phyloP scores from a whole-genome alignment of 257 asterid species.

The Solanum pinnatisectum region DNA sequence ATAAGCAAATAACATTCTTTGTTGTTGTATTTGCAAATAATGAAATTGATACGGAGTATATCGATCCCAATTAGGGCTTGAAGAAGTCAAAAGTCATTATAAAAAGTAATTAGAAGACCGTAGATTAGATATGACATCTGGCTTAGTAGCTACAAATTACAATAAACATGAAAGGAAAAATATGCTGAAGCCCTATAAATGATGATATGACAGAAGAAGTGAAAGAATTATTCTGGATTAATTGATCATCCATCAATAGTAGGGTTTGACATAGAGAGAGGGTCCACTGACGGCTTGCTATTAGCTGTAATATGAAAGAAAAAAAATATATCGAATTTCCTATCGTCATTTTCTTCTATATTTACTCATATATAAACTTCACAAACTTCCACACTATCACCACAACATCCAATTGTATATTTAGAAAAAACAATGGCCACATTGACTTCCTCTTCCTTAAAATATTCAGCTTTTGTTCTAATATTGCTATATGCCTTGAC shows the following conservation, averaged over 20 bases:
- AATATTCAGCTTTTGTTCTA: constrained; percentile 2
- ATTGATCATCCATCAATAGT: constrained; percentile 16
- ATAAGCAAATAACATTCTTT: not conserved
- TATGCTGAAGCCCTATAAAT: not conserved
- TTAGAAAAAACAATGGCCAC: constrained; percentile 13
- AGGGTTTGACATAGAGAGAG: constrained; percentile 10
- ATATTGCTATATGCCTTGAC: constrained; percentile 7
- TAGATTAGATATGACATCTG: not conserved
- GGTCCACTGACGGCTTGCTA: constrained; percentile 58
- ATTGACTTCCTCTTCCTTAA: constrained; percentile 4
- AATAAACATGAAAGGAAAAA: not conserved
- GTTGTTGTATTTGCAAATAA: not conserved
- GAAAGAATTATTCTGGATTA: not conserved
- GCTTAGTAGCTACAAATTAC: not conserved
- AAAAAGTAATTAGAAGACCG: not conserved
- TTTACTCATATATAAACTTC: constrained; percentile 9
- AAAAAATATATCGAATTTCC: not conserved
- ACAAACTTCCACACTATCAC: not conserved
- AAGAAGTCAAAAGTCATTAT: not conserved
- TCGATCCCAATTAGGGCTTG: not conserved
- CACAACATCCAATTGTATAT: not conserved
- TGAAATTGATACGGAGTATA: not conserved
- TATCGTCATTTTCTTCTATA: not conserved
- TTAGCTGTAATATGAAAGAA: constrained; percentile 46
- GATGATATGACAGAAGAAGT: not conserved